These are phyloP conservation scores for Cryptosporidium ryanae DNA, from an alignment of 169 alveolate species.

Conservation along the genomic window DNA sequence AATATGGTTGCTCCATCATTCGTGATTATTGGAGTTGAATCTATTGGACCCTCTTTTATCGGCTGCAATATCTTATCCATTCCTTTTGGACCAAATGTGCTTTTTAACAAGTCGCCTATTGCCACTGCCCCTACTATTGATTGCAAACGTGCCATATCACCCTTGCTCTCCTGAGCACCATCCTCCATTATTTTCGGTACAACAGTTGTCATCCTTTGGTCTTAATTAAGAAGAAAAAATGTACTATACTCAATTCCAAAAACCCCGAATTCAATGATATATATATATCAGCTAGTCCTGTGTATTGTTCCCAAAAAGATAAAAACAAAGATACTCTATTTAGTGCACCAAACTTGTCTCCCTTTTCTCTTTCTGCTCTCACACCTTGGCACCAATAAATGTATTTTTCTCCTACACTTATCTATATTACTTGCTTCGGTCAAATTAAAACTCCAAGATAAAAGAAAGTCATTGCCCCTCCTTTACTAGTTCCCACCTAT, in stretches of 20 bases:
- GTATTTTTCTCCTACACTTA: too few species aligned
- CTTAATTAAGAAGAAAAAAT: background rate
- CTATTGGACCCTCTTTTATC: slow-evolving; percentile 90
- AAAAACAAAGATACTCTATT: too few species aligned
- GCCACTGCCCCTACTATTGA: slow-evolving; percentile 99
- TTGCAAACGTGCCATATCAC: slow-evolving; percentile 95
- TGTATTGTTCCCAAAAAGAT: too few species aligned
- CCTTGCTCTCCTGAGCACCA: slow-evolving; percentile 95
- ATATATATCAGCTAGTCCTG: too few species aligned
- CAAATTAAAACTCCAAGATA: background rate
- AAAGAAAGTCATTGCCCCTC: slow-evolving; percentile 34
- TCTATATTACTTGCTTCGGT: too few species aligned
- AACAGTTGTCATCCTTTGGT: slow-evolving; percentile 82
- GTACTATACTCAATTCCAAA: too few species aligned
- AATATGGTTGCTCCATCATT: slow-evolving; percentile 99
- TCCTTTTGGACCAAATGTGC: slow-evolving; percentile 99
- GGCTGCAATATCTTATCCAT: slow-evolving; percentile 97
- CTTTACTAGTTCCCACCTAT: slow-evolving; percentile 39
- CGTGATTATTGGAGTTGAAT: slow-evolving; percentile 93
- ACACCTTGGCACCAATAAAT: too few species aligned
- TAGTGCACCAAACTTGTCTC: too few species aligned
- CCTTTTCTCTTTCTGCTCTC: too few species aligned
- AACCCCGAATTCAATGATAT: too few species aligned
- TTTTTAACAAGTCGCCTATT: slow-evolving; percentile 98
- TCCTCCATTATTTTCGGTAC: slow-evolving; percentile 93